phyloP scores from a whole-genome alignment of 2,329 filamentous ascomycete genomes.

The Neonectria sp. region DNA sequence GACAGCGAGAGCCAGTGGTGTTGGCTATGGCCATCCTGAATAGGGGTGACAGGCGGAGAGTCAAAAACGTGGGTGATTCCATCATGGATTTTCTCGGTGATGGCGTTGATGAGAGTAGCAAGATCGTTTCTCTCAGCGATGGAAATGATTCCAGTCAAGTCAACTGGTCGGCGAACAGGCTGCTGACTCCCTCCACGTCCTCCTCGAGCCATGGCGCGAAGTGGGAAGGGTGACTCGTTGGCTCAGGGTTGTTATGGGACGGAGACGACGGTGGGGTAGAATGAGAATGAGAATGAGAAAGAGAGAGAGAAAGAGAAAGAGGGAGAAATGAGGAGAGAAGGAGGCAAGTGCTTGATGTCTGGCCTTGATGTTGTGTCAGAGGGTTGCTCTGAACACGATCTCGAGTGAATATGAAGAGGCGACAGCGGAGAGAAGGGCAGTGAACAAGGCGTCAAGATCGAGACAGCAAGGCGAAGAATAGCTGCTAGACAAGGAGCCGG shows the following conservation, averaged over 20 bases:
- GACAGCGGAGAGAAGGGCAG: slow-evolving; percentile 25
- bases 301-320: background rate
- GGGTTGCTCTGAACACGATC: slow-evolving; percentile 2
- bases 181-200: slow-evolving; percentile 53
- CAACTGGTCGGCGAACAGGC: slow-evolving; percentile 61
- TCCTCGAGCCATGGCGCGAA: slow-evolving; percentile 57
- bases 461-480: slow-evolving; percentile 31
- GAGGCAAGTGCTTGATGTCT: background rate
- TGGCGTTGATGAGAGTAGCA: slow-evolving; percentile 63
- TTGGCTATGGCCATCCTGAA: slow-evolving; percentile 49
- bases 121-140: slow-evolving; percentile 67
- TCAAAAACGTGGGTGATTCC: slow-evolving; percentile 69
- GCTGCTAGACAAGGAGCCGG: slow-evolving; percentile 13
- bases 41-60: slow-evolving; percentile 55
- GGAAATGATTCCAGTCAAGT: slow-evolving; percentile 66
- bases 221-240: slow-evolving; percentile 3
- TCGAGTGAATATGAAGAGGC: slow-evolving; percentile 8
- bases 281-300: slow-evolving; percentile 7
- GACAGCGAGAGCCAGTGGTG: slow-evolving; percentile 56
- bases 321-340: background rate
- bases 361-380: slow-evolving; percentile 5
- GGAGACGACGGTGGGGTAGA: background rate
- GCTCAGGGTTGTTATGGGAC: background rate
- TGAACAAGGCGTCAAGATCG: slow-evolving; percentile 18
- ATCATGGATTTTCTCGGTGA: slow-evolving; percentile 70